These are phyloP conservation scores for Veloboletus limbatus DNA, from an alignment of 1,284 basidiomycete genomes.

Conservation along the genomic window DNA sequence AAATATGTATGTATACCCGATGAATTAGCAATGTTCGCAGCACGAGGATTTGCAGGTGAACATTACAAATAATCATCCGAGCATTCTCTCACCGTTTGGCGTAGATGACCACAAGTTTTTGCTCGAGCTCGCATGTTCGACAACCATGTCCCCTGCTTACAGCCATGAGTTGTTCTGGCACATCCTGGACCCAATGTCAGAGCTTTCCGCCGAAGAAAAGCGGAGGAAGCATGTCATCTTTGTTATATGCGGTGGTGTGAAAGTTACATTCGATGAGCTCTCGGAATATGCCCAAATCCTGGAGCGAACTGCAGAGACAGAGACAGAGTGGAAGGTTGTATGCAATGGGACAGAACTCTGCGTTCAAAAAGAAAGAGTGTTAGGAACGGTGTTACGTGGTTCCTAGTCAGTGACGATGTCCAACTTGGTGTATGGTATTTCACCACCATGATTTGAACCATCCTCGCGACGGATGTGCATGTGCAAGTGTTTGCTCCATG, in stretches of 20 bases:
- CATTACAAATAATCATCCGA: not conserved
- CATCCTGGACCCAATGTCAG: constrained; percentile 39
- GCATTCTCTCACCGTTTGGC: constrained; percentile 7
- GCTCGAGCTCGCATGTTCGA: constrained; percentile 69
- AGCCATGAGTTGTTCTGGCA: constrained; percentile 48
- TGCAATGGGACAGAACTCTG: constrained; percentile 38
- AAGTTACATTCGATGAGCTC: constrained; percentile 55
- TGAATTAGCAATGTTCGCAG: constrained; percentile 61
- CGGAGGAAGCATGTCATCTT: constrained; percentile 29
- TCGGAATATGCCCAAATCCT: constrained; percentile 44
- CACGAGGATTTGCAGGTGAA: constrained; percentile 54
- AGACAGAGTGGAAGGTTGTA: constrained; percentile 36
- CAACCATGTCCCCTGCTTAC: constrained; percentile 65
- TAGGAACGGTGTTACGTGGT: not conserved
- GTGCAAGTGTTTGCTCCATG: constrained; percentile 22
- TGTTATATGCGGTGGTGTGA: constrained; percentile 41
- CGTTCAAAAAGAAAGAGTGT: constrained; percentile 25
- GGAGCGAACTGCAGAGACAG: constrained; percentile 32
- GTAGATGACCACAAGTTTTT: constrained; percentile 73
- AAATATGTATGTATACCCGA: constrained; percentile 61
- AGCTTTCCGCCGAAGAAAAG: constrained; percentile 35
- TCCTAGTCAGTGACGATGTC: not conserved
- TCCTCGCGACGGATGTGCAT: constrained; percentile 20
- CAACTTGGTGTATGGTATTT: too few relatives aligned
- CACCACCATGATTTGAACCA: constrained; percentile 33